Conservation (phyloP, 495 filamentous ascomycete genomes). For the Talaromyces thailandensis region DNA sequence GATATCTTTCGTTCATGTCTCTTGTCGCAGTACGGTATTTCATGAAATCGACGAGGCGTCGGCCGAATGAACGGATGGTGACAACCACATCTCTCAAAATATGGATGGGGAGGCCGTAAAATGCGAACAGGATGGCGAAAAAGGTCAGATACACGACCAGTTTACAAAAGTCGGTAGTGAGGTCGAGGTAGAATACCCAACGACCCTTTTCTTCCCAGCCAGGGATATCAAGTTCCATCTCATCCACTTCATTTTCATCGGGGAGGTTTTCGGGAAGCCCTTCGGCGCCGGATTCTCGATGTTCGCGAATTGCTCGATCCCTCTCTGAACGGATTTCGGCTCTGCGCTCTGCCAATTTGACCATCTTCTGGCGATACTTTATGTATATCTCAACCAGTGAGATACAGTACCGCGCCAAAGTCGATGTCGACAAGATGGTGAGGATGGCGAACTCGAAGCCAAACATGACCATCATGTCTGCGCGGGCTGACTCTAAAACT, state of each 20-base stretch:
- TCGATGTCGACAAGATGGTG: slow-evolving; percentile 69
- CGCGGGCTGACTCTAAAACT: slow-evolving; percentile 75
- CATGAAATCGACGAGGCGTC: slow-evolving; percentile 77
- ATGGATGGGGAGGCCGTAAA: slow-evolving; percentile 92
- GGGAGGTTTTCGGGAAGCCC: slow-evolving; percentile 35
- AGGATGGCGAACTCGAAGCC: slow-evolving; percentile 93
- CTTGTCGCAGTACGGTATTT: slow-evolving; percentile 80
- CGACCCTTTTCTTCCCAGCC: slow-evolving; percentile 96
- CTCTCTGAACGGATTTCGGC: slow-evolving; percentile 56
- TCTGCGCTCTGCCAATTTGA: slow-evolving; percentile 55
- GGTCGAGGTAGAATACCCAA: slow-evolving; percentile 84
- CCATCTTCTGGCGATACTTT: slow-evolving; percentile 57
- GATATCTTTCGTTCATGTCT: slow-evolving; percentile 87
- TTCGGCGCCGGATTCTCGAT: slow-evolving; percentile 24
- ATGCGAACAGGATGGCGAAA: slow-evolving; percentile 85
- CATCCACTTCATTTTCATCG: slow-evolving; percentile 71
- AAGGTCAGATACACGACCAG: slow-evolving; percentile 81
- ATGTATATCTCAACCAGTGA: slow-evolving; percentile 72
- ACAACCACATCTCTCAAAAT: slow-evolving; percentile 93
- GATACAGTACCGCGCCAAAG: slow-evolving; percentile 64
- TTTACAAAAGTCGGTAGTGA: slow-evolving; percentile 85
- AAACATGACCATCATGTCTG: slow-evolving; percentile 99
- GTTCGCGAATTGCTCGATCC: slow-evolving; percentile 38
- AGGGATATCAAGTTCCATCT: slow-evolving; percentile 85
- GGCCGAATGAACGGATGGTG: slow-evolving; percentile 83